Evolutionary conservation across 148 eudicot species (phyloP).

Genomic region (Persicaria maculosa): DNA sequence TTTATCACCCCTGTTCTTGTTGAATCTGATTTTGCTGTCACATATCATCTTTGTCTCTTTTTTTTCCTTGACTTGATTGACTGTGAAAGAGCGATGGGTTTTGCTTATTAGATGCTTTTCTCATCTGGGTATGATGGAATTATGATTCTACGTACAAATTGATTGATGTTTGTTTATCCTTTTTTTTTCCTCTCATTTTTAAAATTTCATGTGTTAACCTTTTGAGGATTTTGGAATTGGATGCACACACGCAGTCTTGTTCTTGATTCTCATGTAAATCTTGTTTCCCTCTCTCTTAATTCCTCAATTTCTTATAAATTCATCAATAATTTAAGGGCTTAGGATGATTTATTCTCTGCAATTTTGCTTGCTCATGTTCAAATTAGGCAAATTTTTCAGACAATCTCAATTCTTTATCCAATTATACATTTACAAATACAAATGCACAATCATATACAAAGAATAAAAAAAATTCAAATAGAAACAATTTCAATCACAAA

Average conservation of each 20-base stretch:
- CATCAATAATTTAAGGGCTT: background rate
- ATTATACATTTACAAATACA: too few species aligned
- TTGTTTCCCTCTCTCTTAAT: background rate
- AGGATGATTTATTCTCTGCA: background rate
- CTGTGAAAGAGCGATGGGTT: slow-evolving; percentile 6
- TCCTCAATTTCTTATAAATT: background rate
- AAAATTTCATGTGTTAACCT: too few species aligned
- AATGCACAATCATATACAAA: too few species aligned
- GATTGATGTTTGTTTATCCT: background rate
- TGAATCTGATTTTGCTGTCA: background rate
- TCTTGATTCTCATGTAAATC: background rate
- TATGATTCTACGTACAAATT: slow-evolving; percentile 18
- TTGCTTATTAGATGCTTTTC: slow-evolving; percentile 1
- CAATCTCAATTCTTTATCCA: background rate
- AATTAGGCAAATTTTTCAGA: background rate
- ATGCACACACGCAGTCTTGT: background rate
- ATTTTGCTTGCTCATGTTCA: too few species aligned
- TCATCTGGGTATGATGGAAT: background rate
- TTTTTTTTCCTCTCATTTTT: background rate
- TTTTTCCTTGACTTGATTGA: background rate
- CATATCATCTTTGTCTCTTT: background rate
- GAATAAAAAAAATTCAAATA: too few species aligned
- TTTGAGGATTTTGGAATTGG: too few species aligned
- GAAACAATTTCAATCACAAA: too few species aligned
- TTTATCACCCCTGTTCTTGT: background rate